Evolutionary conservation across 495 filamentous ascomycete genomes (phyloP).

Genomic region (Sphaerosporella brunnea): DNA sequence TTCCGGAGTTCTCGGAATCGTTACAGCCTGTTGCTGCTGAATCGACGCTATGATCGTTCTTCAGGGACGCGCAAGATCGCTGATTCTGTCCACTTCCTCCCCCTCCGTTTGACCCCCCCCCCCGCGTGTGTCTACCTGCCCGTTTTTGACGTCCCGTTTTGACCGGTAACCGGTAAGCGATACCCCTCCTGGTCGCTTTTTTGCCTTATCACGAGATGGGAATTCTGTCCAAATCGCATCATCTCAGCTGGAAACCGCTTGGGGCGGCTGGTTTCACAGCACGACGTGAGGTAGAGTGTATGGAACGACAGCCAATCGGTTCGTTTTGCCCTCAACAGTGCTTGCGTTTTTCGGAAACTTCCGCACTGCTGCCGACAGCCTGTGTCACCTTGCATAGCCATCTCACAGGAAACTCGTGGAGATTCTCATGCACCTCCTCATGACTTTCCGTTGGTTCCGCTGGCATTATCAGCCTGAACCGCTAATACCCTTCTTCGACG

Average conservation of each 20-base stretch:
- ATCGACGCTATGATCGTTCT: too few species aligned
- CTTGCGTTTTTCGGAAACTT: slow-evolving; percentile 1
- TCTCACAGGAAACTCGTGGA: neutral
- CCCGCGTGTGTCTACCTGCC: neutral
- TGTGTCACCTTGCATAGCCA: neutral
- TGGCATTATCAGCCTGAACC: too few species aligned
- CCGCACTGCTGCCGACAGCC: neutral
- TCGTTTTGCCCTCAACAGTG: neutral
- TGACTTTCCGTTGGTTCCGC: too few species aligned
- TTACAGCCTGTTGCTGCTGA: neutral
- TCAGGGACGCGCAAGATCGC: neutral
- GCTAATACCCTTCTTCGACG: too few species aligned
- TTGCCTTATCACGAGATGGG: neutral
- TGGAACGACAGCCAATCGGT: neutral
- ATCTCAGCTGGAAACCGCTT: neutral
- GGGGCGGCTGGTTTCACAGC: neutral
- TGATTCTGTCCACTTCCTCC: neutral
- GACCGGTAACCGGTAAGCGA: neutral
- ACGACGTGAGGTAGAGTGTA: neutral
- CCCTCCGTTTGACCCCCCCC: neutral
- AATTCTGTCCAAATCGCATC: neutral
- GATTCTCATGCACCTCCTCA: neutral
- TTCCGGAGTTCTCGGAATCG: slow-evolving; percentile 3
- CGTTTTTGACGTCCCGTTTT: neutral
- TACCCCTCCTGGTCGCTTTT: neutral